Evolutionary conservation across 306 rosid genomes (phyloP).

Genomic region (Cicer chorassanicum): DNA sequence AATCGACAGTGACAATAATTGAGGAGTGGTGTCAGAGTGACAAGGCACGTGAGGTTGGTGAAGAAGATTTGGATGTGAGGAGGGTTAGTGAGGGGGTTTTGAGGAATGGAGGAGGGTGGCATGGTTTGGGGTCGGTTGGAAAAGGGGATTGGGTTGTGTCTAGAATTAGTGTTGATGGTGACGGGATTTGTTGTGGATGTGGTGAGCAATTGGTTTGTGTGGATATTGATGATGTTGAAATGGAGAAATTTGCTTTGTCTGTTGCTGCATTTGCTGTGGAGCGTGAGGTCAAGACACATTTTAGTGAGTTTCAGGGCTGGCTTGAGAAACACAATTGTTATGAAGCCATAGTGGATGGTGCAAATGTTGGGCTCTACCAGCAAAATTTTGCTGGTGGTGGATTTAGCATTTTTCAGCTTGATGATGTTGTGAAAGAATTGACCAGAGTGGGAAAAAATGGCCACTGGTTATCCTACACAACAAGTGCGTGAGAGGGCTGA

Average conservation of each 20-base stretch:
- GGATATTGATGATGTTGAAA: slow-evolving; percentile 73
- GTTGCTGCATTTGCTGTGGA: slow-evolving; percentile 75
- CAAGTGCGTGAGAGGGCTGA: slow-evolving; percentile 63
- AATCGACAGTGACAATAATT: slow-evolving; percentile 57
- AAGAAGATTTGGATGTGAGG: slow-evolving; percentile 48
- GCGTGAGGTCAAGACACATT: slow-evolving; percentile 73
- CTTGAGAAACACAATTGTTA: slow-evolving; percentile 60
- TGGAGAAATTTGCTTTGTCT: slow-evolving; percentile 67
- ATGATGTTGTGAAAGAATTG: slow-evolving; percentile 78
- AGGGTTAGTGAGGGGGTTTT: slow-evolving; percentile 54
- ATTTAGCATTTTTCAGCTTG: slow-evolving; percentile 81
- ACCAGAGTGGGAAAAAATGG: slow-evolving; percentile 68
- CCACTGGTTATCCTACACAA: slow-evolving; percentile 83
- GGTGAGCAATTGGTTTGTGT: slow-evolving; percentile 69
- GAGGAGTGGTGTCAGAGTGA: slow-evolving; percentile 75
- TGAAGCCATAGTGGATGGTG: slow-evolving; percentile 86
- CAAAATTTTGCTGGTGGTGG: slow-evolving; percentile 96
- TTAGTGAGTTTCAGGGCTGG: slow-evolving; percentile 86
- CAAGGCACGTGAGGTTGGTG: slow-evolving; percentile 60
- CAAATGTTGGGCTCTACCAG: slow-evolving; percentile 89
- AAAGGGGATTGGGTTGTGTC: slow-evolving; percentile 74
- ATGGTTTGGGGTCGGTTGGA: slow-evolving; percentile 89
- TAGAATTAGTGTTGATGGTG: slow-evolving; percentile 50
- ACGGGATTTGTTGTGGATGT: slow-evolving; percentile 65
- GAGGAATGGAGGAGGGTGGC: slow-evolving; percentile 95